Conservation (phyloP, 768 basidiomycete genomes). For the Hortiboletus flavorubellus region DNA sequence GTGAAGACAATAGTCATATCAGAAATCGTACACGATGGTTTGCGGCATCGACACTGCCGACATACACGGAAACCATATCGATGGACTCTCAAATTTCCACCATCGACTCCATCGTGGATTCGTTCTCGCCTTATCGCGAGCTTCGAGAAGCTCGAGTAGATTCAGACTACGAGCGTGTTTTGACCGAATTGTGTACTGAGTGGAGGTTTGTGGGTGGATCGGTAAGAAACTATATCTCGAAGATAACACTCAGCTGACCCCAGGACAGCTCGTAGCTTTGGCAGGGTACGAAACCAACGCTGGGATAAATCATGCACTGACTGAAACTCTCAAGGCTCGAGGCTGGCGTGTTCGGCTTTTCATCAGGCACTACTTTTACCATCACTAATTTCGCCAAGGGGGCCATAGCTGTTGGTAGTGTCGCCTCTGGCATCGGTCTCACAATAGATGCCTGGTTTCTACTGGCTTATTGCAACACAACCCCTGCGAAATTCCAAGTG, state of each 20-base stretch:
- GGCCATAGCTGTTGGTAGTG: slow-evolving; percentile 55
- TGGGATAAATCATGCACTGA: slow-evolving; percentile 1
- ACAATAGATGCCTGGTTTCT: slow-evolving; percentile 64
- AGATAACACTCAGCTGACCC: background rate
- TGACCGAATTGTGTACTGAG: slow-evolving; percentile 49
- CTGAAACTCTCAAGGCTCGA: slow-evolving; percentile 29
- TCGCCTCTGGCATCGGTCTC: slow-evolving; percentile 64
- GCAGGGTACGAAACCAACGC: slow-evolving; percentile 43
- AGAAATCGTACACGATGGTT: slow-evolving; percentile 28
- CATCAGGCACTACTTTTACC: slow-evolving; percentile 47
- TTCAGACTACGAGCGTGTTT: slow-evolving; percentile 50
- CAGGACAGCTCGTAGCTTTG: slow-evolving; percentile 51
- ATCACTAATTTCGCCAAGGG: slow-evolving; percentile 45
- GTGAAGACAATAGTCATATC: slow-evolving; percentile 2
- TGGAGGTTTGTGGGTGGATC: slow-evolving; percentile 67
- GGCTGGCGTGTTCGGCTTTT: slow-evolving; percentile 64
- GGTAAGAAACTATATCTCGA: slow-evolving; percentile 33
- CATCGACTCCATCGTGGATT: slow-evolving; percentile 41
- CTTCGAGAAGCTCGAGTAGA: slow-evolving; percentile 39
- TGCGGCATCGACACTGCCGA: slow-evolving; percentile 37
- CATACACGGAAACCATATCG: slow-evolving; percentile 42
- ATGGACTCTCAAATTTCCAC: slow-evolving; percentile 24
- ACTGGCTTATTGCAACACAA: slow-evolving; percentile 55
- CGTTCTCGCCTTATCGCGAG: slow-evolving; percentile 56
- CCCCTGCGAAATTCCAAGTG: slow-evolving; percentile 52